Evolutionary conservation across 495 filamentous ascomycete genomes (phyloP).

Genomic region (Neurospora hispaniola): DNA sequence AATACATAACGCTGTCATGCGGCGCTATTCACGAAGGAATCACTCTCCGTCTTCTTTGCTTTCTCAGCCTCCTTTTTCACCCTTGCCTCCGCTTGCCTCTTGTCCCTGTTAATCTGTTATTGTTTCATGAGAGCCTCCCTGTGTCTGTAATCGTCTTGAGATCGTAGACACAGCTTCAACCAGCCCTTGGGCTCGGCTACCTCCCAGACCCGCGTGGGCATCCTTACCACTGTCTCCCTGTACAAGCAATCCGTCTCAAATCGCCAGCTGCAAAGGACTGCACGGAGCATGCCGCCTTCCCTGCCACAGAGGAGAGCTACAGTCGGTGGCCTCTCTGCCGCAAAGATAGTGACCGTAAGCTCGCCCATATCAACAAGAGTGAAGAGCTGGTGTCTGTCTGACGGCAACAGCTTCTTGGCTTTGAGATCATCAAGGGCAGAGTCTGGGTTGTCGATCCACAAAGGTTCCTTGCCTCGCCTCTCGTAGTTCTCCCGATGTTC

Average conservation of each 20-base stretch:
- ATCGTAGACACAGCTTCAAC: background rate
- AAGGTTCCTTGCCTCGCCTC: background rate
- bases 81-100: background rate
- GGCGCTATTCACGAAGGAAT: background rate
- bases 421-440: background rate
- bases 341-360: slow-evolving; percentile 27
- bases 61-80: background rate
- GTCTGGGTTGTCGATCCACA: background rate
- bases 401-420: slow-evolving; percentile 5
- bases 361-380: slow-evolving; percentile 31
- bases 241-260: slow-evolving; percentile 18
- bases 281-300: slow-evolving; percentile 33
- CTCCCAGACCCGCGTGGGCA: slow-evolving; percentile 14
- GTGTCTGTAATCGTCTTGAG: background rate
- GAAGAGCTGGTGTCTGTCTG: slow-evolving; percentile 10
- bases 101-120: background rate
- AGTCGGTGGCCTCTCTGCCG: slow-evolving; percentile 22
- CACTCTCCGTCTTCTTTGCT: background rate
- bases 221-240: slow-evolving; percentile 28
- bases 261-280: slow-evolving; percentile 28
- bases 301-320: slow-evolving; percentile 22
- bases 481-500: background rate
- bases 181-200: background rate
- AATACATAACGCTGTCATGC: background rate
- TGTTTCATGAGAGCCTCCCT: background rate